Evolutionary conservation across 352 stramenopile genomes (phyloP).

Genomic region (Pythium sukuiense): DNA sequence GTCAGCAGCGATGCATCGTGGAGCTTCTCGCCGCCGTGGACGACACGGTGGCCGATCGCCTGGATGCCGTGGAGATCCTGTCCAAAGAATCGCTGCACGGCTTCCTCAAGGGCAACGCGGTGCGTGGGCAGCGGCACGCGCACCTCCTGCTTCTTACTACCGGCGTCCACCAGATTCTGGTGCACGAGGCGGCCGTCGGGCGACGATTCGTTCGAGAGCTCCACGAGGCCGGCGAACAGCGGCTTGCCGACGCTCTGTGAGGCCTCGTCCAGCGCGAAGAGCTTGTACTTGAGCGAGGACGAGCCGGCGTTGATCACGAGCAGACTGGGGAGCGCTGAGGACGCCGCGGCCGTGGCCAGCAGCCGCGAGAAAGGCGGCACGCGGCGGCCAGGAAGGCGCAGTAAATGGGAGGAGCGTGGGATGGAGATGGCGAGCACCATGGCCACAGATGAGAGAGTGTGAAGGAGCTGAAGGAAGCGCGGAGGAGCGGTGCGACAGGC

Average conservation of each 20-base stretch:
- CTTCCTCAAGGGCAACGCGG: conserved; percentile 58
- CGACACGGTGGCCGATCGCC: conserved; percentile 85
- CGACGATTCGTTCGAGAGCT: conserved; percentile 66
- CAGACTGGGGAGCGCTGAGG: conserved; percentile 26
- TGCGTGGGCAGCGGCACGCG: conserved; percentile 51
- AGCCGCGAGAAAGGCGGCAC: conserved; percentile 21
- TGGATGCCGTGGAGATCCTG: conserved; percentile 52
- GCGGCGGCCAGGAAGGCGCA: neutral
- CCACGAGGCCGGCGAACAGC: conserved; percentile 74
- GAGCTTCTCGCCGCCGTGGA: conserved; percentile 86
- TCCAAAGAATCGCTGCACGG: conserved; percentile 62
- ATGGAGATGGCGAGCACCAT: conserved; percentile 23
- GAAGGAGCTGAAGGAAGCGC: neutral
- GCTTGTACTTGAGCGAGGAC: conserved; percentile 87
- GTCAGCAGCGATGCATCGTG: conserved; percentile 60
- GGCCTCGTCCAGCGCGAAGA: conserved; percentile 49
- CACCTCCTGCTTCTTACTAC: conserved; percentile 52
- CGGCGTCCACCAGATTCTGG: conserved; percentile 41
- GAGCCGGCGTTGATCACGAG: conserved; percentile 80
- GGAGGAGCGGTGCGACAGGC: neutral
- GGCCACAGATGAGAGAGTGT: conserved; percentile 6
- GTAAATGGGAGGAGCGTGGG: conserved; percentile 12
- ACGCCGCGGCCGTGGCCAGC: neutral
- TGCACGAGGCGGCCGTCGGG: conserved; percentile 68
- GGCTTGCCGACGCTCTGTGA: conserved; percentile 41